Evolutionary conservation across 345 rosid species (phyloP), one percentile per base, ranked within the genome.

Genomic region (Citrus sp.): DNA sequence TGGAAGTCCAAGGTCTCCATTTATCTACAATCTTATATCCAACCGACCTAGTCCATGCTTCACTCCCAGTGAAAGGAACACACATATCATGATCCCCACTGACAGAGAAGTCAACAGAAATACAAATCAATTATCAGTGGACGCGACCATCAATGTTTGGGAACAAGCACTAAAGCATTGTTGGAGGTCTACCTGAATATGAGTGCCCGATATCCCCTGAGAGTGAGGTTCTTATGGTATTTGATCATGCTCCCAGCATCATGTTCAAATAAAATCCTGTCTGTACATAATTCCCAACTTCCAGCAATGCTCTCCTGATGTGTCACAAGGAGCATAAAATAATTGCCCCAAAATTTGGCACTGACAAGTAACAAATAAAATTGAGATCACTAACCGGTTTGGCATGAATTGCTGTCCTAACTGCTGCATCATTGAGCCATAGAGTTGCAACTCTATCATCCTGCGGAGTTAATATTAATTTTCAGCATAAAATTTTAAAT

Each of bases 51-150:
- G 98, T 95, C 98, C 97, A 93, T 69, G 98, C 99, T 85, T 93
- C 85, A 51, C 90, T 91, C 3, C 99, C 97, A 0, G 99, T 93
- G 84, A 81, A 95, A 4, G 99, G 99, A 74, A 95, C 92, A 60
- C 97, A 93, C 98, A 95, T 89, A 79, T 92, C 98, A 68, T 95
- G 98, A 88, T 95, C 99, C 67, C 96, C 99, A 6, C 98, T 95
- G 83, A 83, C 72, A 69, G 7, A 37, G 46, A 12, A 70, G 35
- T 60, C 13, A 1, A 9, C 10, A 55, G 24, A 40, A 59, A 64
- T 51, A 28, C 12, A 35, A 32, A 58, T 70, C 55, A 68, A 70
- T 66, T 72, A 49, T 55, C 60, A 70, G 61, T 37, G 61, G 40
- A 55, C 24, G 30, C 40, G 32, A 32, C 9, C 19, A 12, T 51